Evolutionary conservation across 2,329 filamentous ascomycete genomes (phyloP).

Genomic region (Pseudocercospora crystallina): DNA sequence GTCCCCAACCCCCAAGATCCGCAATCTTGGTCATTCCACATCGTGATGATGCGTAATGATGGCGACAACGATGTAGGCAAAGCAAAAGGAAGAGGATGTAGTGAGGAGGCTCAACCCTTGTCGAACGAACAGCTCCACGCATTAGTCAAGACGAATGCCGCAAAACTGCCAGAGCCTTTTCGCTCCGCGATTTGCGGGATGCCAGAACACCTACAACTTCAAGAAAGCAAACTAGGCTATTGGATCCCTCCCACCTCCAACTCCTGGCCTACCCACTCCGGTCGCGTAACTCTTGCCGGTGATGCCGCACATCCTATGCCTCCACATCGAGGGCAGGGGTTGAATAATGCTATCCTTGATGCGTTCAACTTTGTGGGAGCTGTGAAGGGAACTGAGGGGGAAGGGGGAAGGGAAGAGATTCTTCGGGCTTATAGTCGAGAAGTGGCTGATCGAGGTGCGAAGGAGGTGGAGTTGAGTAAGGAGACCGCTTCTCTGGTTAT

Average conservation of each 20-base stretch:
- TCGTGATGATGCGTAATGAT: constrained; percentile 4
- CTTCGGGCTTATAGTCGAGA: background rate
- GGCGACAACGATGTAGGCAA: no score
- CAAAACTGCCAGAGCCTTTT: constrained; percentile 18
- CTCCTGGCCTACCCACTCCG: constrained; percentile 26
- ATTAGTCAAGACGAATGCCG: constrained; percentile 3
- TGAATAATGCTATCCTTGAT: constrained; percentile 44
- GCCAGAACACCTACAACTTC: constrained; percentile 14
- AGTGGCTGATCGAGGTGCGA: background rate
- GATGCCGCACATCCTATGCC: constrained; percentile 47
- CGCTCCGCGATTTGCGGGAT: constrained; percentile 17
- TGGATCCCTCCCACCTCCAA: constrained; percentile 17
- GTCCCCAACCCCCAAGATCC: constrained; percentile 15
- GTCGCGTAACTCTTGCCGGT: constrained; percentile 33
- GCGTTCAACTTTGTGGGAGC: constrained; percentile 38
- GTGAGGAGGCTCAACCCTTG: constrained; percentile 12
- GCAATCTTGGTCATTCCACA: constrained; percentile 12
- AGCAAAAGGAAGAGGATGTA: no score
- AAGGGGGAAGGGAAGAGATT: no score
- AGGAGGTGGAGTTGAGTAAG: background rate
- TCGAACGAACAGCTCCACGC: background rate
- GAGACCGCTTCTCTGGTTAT: background rate
- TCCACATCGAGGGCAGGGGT: constrained; percentile 41
- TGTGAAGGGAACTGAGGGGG: constrained; percentile 3
- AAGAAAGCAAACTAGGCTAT: constrained; percentile 5